Conservation (phyloP, 306 rosid genomes). For the Quercus parvula region DNA sequence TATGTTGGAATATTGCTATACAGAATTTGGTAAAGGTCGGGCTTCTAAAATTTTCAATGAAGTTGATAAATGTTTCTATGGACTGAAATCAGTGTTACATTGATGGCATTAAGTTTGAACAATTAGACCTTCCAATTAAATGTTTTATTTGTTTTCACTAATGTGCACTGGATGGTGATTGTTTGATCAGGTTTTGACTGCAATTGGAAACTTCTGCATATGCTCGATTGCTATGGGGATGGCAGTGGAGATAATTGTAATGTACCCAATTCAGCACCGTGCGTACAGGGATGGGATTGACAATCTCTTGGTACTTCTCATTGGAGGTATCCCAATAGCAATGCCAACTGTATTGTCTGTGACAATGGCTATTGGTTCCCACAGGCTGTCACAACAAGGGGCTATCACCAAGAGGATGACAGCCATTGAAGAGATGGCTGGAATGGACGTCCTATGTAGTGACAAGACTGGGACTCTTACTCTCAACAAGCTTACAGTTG, state of each 20-base stretch:
- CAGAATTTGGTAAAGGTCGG: neutral
- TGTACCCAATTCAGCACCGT: slow-evolving; percentile 84
- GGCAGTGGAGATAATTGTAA: slow-evolving; percentile 63
- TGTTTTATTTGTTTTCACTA: neutral
- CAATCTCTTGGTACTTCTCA: slow-evolving; percentile 87
- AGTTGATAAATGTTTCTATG: neutral
- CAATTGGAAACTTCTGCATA: slow-evolving; percentile 93
- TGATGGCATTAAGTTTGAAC: neutral
- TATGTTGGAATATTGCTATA: neutral
- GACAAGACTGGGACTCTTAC: slow-evolving; percentile 95
- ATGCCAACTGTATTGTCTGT: slow-evolving; percentile 94
- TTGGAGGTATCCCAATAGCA: slow-evolving; percentile 95
- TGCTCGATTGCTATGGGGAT: slow-evolving; percentile 81
- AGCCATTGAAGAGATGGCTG: slow-evolving; percentile 95
- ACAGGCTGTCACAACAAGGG: slow-evolving; percentile 74
- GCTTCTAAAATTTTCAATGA: neutral
- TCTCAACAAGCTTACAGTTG: slow-evolving; percentile 82
- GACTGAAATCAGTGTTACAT: neutral
- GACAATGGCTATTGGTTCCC: slow-evolving; percentile 98
- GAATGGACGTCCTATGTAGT: slow-evolving; percentile 92
- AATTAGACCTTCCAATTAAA: neutral
- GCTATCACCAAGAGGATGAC: slow-evolving; percentile 98
- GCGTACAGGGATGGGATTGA: slow-evolving; percentile 72
- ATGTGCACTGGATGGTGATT: slow-evolving; percentile 17
- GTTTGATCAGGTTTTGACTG: slow-evolving; percentile 68